These are phyloP conservation scores for Leucocoprinus leucothites DNA, from an alignment of 768 basidiomycete genomes.

Conservation along the genomic window DNA sequence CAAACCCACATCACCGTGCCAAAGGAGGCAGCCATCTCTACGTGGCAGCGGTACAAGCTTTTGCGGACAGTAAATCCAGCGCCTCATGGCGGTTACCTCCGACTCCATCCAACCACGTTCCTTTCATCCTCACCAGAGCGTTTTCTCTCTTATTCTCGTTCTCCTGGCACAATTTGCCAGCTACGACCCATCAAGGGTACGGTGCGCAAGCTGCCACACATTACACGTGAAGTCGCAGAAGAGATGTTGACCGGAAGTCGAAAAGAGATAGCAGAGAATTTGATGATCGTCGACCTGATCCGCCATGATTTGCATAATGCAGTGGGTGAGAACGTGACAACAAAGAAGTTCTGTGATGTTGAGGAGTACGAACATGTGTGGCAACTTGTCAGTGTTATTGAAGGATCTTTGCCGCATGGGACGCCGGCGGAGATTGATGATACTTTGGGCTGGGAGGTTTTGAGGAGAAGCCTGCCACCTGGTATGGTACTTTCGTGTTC, in stretches of 20 bases:
- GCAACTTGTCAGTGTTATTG: slow-evolving; percentile 93
- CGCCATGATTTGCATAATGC: slow-evolving; percentile 87
- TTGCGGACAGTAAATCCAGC: slow-evolving; percentile 82
- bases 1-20: slow-evolving; percentile 57
- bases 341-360: slow-evolving; percentile 81
- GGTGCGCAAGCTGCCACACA: slow-evolving; percentile 62
- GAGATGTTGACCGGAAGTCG: slow-evolving; percentile 56
- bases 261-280: slow-evolving; percentile 94
- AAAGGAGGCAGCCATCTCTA: slow-evolving; percentile 30
- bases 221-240: slow-evolving; percentile 66
- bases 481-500: slow-evolving; percentile 41
- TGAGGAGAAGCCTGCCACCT: slow-evolving; percentile 80
- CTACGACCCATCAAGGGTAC: slow-evolving; percentile 96
- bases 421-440: slow-evolving; percentile 34
- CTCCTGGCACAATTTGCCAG: slow-evolving; percentile 65
- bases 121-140: slow-evolving; percentile 90
- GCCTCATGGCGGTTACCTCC: slow-evolving; percentile 81
- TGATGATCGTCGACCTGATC: slow-evolving; percentile 98
- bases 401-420: slow-evolving; percentile 51
- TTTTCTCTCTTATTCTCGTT: slow-evolving; percentile 78
- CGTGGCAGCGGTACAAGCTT: slow-evolving; percentile 69
- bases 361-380: slow-evolving; percentile 95
- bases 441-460: slow-evolving; percentile 73
- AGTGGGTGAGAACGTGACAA: slow-evolving; percentile 77
- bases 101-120: slow-evolving; percentile 72